Evolutionary conservation across 495 filamentous ascomycete species (phyloP).

Genomic region (Penicillium canariense): DNA sequence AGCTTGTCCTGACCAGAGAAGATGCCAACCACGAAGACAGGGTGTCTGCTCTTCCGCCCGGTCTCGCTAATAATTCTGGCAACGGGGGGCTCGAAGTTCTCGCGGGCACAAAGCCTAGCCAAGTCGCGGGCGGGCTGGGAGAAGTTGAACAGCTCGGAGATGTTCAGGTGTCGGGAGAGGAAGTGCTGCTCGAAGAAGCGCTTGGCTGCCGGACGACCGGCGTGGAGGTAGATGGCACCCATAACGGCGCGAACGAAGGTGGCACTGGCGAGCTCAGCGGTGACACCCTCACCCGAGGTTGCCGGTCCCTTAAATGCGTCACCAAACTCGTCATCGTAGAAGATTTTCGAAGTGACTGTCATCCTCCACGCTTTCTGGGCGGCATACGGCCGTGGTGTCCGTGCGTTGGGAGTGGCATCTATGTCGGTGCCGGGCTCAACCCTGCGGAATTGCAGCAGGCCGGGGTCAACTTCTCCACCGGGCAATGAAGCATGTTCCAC

Average conservation of each 20-base stretch:
- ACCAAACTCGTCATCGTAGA: conserved; percentile 80
- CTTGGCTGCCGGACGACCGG: conserved; percentile 65
- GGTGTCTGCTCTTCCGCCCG: conserved; percentile 73
- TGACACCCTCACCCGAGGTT: conserved; percentile 30
- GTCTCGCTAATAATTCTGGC: conserved; percentile 87
- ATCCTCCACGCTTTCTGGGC: conserved; percentile 60
- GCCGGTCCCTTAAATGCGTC: conserved; percentile 43
- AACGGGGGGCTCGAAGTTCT: conserved; percentile 84
- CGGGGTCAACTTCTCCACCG: conserved; percentile 88
- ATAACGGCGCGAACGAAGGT: conserved; percentile 76
- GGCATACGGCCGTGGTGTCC: conserved; percentile 40
- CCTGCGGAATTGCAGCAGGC: conserved; percentile 77
- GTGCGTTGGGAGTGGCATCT: conserved; percentile 9
- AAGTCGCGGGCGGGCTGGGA: conserved; percentile 78
- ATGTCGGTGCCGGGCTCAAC: conserved; percentile 55
- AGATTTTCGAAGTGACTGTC: conserved; percentile 65
- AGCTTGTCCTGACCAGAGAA: conserved; percentile 85
- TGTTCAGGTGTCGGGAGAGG: conserved; percentile 72
- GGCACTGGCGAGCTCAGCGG: conserved; percentile 51
- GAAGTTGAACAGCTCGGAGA: conserved; percentile 78
- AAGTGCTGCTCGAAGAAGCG: conserved; percentile 80
- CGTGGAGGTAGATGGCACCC: conserved; percentile 81
- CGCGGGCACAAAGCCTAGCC: conserved; percentile 72
- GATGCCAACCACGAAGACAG: conserved; percentile 93
- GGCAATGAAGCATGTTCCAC: conserved; percentile 79